phyloP scores from a whole-genome alignment of 768 basidiomycete species.

The Leucocoprinus leucothites region DNA sequence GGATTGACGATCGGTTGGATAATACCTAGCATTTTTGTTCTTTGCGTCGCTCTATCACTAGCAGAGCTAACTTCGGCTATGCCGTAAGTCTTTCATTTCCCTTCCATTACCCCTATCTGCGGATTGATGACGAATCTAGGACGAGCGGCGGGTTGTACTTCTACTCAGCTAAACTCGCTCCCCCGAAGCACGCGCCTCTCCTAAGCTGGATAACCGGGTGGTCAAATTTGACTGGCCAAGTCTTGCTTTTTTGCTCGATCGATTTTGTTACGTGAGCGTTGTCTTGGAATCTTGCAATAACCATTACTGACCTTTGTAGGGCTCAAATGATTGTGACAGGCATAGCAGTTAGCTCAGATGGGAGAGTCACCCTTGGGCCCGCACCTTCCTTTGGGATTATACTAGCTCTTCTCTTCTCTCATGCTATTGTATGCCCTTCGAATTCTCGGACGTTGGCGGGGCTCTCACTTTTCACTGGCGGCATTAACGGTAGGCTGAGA shows the following conservation, averaged over 20 bases:
- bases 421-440: conserved; percentile 57
- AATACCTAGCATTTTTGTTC: conserved; percentile 55
- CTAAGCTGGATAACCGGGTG: conserved; percentile 61
- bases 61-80: conserved; percentile 58
- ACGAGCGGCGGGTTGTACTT: conserved; percentile 80
- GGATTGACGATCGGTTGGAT: conserved; percentile 68
- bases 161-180: conserved; percentile 73
- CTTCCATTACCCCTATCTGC: neutral
- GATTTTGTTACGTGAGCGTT: too few relatives aligned
- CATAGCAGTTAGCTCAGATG: conserved; percentile 51
- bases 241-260: conserved; percentile 43
- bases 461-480: conserved; percentile 53
- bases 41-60: conserved; percentile 52
- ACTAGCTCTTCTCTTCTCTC: conserved; percentile 48
- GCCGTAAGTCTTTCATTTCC: conserved; percentile 40
- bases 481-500: conserved; percentile 44
- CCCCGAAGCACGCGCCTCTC: conserved; percentile 55
- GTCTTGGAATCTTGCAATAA: too few relatives aligned
- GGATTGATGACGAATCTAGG: conserved; percentile 27
- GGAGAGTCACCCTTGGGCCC: conserved; percentile 36
- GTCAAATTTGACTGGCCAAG: conserved; percentile 49
- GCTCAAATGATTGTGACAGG: conserved; percentile 68
- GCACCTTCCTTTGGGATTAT: conserved; percentile 59
- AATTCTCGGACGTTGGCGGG: conserved; percentile 54
- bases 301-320: conserved; percentile 2